Conservation (phyloP, 805 yeast genomes). For the Candida hungchunana region DNA sequence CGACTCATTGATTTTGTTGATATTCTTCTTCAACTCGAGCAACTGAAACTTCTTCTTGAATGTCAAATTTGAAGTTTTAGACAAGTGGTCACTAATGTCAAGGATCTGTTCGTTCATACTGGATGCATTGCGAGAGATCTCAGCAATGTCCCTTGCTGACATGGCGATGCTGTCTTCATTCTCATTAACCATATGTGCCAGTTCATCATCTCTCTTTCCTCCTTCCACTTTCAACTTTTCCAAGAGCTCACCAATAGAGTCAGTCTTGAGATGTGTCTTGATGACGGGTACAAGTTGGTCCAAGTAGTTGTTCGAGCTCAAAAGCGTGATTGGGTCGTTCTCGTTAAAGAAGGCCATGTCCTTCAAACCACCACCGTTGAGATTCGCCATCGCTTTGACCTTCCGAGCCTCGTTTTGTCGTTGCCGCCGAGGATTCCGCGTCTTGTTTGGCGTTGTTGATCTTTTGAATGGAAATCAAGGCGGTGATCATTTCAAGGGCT, state of each 20-base stretch:
- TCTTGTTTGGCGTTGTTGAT: too few relatives aligned
- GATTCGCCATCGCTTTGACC: too few relatives aligned
- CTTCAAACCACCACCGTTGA: slow-evolving; percentile 3
- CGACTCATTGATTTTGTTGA: slow-evolving; percentile 67
- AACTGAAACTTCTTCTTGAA: slow-evolving; percentile 56
- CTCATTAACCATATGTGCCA: slow-evolving; percentile 56
- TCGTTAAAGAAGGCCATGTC: slow-evolving; percentile 21
- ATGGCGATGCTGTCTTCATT: slow-evolving; percentile 51
- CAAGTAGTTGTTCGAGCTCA: slow-evolving; percentile 58
- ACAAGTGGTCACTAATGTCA: slow-evolving; percentile 53
- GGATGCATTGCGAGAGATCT: slow-evolving; percentile 54
- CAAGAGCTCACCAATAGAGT: slow-evolving; percentile 53
- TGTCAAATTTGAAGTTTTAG: slow-evolving; percentile 62
- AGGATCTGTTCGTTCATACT: slow-evolving; percentile 51
- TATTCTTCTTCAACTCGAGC: slow-evolving; percentile 58
- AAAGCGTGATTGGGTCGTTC: slow-evolving; percentile 23
- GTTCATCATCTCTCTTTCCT: slow-evolving; percentile 55
- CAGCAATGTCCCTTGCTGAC: slow-evolving; percentile 60
- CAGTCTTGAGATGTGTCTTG: slow-evolving; percentile 52
- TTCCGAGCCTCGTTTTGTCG: too few relatives aligned
- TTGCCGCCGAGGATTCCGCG: too few relatives aligned
- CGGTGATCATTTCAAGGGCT: too few relatives aligned
- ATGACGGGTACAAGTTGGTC: slow-evolving; percentile 79
- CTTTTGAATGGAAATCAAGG: too few relatives aligned
- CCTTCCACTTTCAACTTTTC: slow-evolving; percentile 52